Percentiles rank a stretch among this genome's conserved stretches.
phyloP scores from a whole-genome alignment of 768 basidiomycete species.

The Pleurotus tuber-regium region DNA sequence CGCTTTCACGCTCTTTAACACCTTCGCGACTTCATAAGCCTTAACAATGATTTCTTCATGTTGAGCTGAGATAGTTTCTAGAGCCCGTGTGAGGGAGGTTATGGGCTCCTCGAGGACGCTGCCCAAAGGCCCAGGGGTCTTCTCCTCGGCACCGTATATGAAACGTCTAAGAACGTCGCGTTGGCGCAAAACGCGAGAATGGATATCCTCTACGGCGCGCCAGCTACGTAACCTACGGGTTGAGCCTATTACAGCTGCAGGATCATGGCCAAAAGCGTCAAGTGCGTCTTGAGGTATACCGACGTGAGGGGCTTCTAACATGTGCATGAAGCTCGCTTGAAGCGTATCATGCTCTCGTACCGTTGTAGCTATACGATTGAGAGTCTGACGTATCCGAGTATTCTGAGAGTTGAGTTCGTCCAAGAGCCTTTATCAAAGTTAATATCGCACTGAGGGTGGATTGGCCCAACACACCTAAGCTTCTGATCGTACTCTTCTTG shows the following conservation, averaged over 20 bases:
- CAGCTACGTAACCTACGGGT: constrained; percentile 63
- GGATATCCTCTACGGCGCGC: constrained; percentile 76
- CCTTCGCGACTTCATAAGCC: constrained; percentile 46
- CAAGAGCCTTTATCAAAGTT: constrained; percentile 45
- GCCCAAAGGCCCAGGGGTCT: not conserved
- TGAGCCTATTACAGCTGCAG: constrained; percentile 66
- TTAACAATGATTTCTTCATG: constrained; percentile 41
- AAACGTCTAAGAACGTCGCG: constrained; percentile 52
- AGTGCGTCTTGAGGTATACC: constrained; percentile 63
- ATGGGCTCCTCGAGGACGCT: constrained; percentile 58
- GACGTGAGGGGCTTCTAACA: constrained; percentile 44
- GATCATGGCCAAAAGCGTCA: constrained; percentile 76
- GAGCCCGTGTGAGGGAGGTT: constrained; percentile 40
- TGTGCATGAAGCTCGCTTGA: constrained; percentile 47
- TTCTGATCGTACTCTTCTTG: constrained; percentile 59
- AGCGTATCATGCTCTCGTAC: constrained; percentile 66
- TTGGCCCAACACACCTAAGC: constrained; percentile 39
- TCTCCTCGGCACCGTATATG: constrained; percentile 22
- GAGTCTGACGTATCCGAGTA: constrained; percentile 61
- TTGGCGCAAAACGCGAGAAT: constrained; percentile 60
- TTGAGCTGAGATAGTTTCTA: constrained; percentile 49
- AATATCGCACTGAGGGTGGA: not conserved
- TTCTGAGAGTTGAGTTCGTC: constrained; percentile 62
- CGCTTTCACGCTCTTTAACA: constrained; percentile 51
- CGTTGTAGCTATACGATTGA: constrained; percentile 60